Evolutionary conservation across 768 basidiomycete genomes (phyloP), one percentile per base, ranked within the genome.

Genomic region (Termitomyces sp.): DNA sequence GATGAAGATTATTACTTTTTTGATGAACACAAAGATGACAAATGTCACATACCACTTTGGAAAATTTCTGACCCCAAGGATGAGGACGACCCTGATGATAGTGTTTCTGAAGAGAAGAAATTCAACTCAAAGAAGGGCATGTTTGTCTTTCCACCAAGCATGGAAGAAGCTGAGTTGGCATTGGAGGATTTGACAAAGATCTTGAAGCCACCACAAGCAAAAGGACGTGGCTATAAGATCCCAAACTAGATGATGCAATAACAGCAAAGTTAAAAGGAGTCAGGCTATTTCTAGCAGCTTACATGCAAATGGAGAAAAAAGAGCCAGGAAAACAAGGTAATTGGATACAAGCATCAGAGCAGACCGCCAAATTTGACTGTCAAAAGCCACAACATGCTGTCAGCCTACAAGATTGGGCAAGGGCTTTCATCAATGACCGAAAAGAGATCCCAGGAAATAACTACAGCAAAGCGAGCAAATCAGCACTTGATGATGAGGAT

Each of bases 401-500:
- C 2, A 36, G 5, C 2, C 5, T 51, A 1, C 28, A 5, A 26
- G 50, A 51, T 0, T 50, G 31, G 49, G 50, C 33, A 22, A 1
- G 2, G 3, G 33, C 12, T 22, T 50, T 50, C 6, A 34, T 50
- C 15, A 5, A 22, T 50, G 49, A 50, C 16, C 0, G 20, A 9
- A 34, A 50, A 0, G 31, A 49, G 48, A 3, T 31, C 1, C 48
- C 48, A 3, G 18, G 4, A 24, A 50, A 50, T 15, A 49, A 49
- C 0, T 49, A 10, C 1, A 31, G 48, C 5, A 9, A 49, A 49
- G 29, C 0, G 5, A 26, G 31, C 48, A 49, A 12, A 8, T 49
- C 31, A 33, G 31, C n/a, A 5, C 1, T 49, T 16, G 56, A 58
- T 15, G 57, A 67, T 37, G 59, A 66, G 31, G 62, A 65, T 20